Evolutionary conservation across 2,329 filamentous ascomycete genomes (phyloP).

Genomic region (Aspergillus sp.): DNA sequence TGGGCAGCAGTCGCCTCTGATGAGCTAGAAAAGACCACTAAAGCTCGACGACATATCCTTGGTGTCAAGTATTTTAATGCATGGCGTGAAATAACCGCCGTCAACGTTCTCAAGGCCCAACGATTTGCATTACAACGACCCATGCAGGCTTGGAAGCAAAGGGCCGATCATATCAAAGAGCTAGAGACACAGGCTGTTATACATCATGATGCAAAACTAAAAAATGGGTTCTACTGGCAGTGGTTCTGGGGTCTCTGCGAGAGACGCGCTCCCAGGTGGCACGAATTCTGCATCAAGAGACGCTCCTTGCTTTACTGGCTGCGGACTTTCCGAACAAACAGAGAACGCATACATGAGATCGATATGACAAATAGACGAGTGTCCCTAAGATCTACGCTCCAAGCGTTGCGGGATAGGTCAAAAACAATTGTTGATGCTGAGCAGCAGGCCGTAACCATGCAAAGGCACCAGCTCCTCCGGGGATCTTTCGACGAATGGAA

Average conservation of each 20-base stretch:
- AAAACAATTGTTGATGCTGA: constrained; percentile 28
- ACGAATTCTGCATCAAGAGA: constrained; percentile 41
- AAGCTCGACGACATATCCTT: constrained; percentile 70
- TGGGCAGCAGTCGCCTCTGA: constrained; percentile 68
- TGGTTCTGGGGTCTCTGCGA: constrained; percentile 49
- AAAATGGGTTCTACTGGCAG: constrained; percentile 38
- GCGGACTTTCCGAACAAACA: constrained; percentile 38
- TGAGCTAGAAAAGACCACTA: constrained; percentile 64
- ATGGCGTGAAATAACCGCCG: constrained; percentile 65
- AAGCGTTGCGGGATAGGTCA: constrained; percentile 36
- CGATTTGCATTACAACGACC: constrained; percentile 56
- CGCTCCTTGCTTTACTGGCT: constrained; percentile 44
- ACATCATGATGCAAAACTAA: constrained; percentile 30
- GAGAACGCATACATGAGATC: constrained; percentile 42
- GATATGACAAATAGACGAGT: constrained; percentile 30
- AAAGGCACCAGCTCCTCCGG: constrained; percentile 35
- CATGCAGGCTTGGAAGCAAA: constrained; percentile 53
- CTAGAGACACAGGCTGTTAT: constrained; percentile 35
- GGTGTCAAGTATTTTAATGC: constrained; percentile 67
- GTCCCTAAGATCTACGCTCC: constrained; percentile 29
- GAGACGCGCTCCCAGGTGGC: constrained; percentile 44
- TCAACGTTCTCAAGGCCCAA: constrained; percentile 57
- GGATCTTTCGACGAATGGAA: constrained; percentile 44
- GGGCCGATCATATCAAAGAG: constrained; percentile 36
- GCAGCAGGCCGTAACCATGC: constrained; percentile 30